phyloP scores from a whole-genome alignment of 108 stramenopile species.

The Cyclostephanos invisitatus region DNA sequence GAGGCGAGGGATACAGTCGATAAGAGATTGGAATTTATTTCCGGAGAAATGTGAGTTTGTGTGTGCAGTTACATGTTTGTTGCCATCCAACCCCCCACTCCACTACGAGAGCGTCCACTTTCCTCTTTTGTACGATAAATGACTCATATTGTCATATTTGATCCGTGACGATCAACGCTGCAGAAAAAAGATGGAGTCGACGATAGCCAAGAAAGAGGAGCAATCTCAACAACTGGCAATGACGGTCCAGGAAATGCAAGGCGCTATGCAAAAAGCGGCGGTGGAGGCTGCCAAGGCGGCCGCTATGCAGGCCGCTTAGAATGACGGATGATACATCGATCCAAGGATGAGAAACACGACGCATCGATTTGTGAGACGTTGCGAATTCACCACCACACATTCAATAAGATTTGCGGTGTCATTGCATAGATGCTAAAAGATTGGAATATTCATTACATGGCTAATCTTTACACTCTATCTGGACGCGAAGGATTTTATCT shows the following conservation, averaged over 20 bases:
- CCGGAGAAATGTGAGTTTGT: slow-evolving; percentile 57
- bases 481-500: neutral
- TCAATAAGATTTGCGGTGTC: too few relatives aligned
- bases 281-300: slow-evolving; percentile 79
- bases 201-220: slow-evolving; percentile 57
- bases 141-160: neutral
- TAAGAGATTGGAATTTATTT: slow-evolving; percentile 89
- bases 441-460: neutral
- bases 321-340: neutral
- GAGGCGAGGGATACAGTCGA: slow-evolving; percentile 86
- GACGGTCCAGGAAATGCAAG: slow-evolving; percentile 84
- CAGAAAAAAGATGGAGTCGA: slow-evolving; percentile 59
- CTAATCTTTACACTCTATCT: neutral
- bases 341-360: neutral
- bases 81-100: neutral
- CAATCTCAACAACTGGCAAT: slow-evolving; percentile 58
- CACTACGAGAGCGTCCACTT: neutral
- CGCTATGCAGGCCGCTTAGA: slow-evolving; percentile 50
- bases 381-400: too few relatives aligned
- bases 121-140: neutral
- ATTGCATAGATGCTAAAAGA: neutral
- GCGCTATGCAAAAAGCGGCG: slow-evolving; percentile 78
- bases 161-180: neutral
- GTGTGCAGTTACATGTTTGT: too few relatives aligned
- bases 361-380: too few relatives aligned